Base-by-base conservation (phyloP, 441 rosid genomes). In the Hura crepitans region DNA sequence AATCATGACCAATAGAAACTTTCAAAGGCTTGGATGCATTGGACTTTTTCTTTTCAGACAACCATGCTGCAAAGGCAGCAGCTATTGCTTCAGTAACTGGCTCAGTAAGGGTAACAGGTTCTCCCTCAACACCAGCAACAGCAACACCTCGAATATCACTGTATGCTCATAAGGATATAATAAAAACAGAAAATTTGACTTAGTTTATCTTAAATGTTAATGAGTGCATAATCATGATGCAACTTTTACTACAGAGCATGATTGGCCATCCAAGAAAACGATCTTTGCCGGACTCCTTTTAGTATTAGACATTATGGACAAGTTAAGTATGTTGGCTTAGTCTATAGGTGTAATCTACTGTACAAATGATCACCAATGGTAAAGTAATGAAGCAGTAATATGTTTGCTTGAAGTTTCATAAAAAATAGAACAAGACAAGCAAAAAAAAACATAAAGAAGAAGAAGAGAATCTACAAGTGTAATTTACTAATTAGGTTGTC, bases 141-240 rank as follows among this genome's bases (percentile, higher is more conserved):
- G 99, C 96, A 42, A 92, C 97, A 74, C 97, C 97, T 56, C 97
- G 93, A 68, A 95, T 92, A 79, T 95, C 99, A 77, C 99, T 95
- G 77, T n/a, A 43, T 61, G 20, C 10, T 54, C 73, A 69, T 62
- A n/a, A 62, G 42, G 42, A 57, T 30, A 15, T 28, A 27, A 14
- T 2, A 6, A 6, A 33, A 33, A 2, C 37, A 33, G 37, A 33
- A 33, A 33, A 6, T 33, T 33, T 33, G 37, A n/a, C n/a, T n/a
- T 6, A 33, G 57, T 47, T 54, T 31, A 60, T 14, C 27, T 20
- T 4, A 43, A 54, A 27, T 23, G 27, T 57, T 27, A 18, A 51
- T 1, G n/a, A 17, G 18, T 18, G 18, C 47, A 50, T 39, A 50
- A 59, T 69, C 53, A 33, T 33, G 37, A 6, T 33, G 37, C 37